A percentile compares a stretch with the other conserved stretches of the same genome.
Conservation (phyloP, 495 filamentous ascomycete genomes). For the Penicillium flavigenum region DNA sequence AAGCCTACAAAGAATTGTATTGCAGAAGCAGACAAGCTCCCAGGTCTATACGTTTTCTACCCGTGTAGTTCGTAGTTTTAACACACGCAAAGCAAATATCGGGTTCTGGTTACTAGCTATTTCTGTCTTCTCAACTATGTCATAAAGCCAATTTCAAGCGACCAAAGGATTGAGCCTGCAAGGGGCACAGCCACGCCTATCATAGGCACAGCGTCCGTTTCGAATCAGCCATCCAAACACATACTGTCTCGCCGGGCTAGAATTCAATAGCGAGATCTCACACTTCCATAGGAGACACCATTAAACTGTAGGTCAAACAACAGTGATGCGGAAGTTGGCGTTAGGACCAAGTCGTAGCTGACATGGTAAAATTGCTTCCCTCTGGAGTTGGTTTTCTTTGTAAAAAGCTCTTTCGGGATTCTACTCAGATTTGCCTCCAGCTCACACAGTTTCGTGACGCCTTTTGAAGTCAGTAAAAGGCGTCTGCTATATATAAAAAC, state of each 20-base stretch:
- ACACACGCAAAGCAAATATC: neutral
- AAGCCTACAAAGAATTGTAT: no score
- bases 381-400: conserved; percentile 18
- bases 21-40: no score
- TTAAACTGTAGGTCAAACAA: conserved; percentile 34
- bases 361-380: conserved; percentile 24
- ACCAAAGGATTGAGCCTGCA: neutral
- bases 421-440: conserved; percentile 25
- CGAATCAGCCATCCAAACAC: neutral
- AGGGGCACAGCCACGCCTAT: neutral
- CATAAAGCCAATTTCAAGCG: neutral
- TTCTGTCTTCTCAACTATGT: neutral
- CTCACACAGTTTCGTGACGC: conserved; percentile 16
- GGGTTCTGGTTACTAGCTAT: neutral
- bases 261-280: conserved; percentile 18
- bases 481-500: no score
- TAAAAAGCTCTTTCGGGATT: conserved; percentile 28
- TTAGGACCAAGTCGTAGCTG: conserved; percentile 21
- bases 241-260: neutral
- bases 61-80: neutral
- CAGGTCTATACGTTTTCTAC: no score
- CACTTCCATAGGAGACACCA: conserved; percentile 23
- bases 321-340: conserved; percentile 27
- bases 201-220: neutral
- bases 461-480: conserved; percentile 12